A percentile compares a stretch with the other conserved stretches of the same genome.
phyloP scores from a whole-genome alignment of 2,329 filamentous ascomycete genomes.

The Talaromyces pinophilus region DNA sequence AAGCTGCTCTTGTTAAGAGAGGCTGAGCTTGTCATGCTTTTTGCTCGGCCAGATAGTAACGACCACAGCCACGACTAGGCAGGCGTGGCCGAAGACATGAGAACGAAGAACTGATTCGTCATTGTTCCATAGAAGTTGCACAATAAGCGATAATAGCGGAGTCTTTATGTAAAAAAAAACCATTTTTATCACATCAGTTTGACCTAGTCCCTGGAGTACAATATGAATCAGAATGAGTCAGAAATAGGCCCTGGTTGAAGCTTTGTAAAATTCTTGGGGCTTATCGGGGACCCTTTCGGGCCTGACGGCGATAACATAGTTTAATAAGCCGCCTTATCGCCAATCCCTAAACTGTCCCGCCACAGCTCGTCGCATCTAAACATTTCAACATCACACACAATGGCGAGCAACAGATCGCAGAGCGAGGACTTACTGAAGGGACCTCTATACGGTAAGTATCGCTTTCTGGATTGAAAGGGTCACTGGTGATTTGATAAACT shows the following conservation, averaged over 20 bases:
- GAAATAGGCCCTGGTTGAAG: not conserved
- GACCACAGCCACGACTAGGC: slow-evolving; percentile 1
- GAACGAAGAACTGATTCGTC: not conserved
- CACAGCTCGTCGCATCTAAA: not conserved
- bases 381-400: slow-evolving; percentile 10
- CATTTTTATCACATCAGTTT: not conserved
- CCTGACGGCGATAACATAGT: not conserved
- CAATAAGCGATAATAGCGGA: not conserved
- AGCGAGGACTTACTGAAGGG: slow-evolving; percentile 19
- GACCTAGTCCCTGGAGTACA: not conserved
- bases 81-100: not conserved
- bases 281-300: slow-evolving; percentile 3
- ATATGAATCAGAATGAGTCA: slow-evolving; percentile 9
- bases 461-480: not conserved
- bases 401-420: slow-evolving; percentile 17
- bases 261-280: not conserved
- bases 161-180: not conserved
- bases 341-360: not conserved
- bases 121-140: not conserved
- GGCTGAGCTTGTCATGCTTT: not conserved
- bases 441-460: slow-evolving; percentile 22
- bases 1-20: slow-evolving; percentile 8
- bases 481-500: not conserved
- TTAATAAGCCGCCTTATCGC: slow-evolving; percentile 3
- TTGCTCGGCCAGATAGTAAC: not conserved